Evolutionary conservation across 1,284 basidiomycete species (phyloP).

Genomic region (Naganishia cerealis): DNA sequence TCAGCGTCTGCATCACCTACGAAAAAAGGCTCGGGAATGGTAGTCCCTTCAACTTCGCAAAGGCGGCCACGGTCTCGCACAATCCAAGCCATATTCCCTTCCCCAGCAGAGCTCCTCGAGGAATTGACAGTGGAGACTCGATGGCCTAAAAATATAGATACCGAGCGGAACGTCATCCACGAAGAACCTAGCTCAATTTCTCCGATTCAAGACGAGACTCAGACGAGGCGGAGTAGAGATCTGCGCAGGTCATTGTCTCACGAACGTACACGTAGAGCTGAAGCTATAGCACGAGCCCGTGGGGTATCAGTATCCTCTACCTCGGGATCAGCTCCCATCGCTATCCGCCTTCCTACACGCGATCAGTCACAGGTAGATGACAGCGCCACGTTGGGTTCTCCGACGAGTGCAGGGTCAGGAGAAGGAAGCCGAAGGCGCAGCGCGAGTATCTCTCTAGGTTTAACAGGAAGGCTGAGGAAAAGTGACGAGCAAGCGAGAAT

Average conservation of each 20-base stretch:
- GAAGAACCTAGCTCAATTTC: slow-evolving; percentile 11
- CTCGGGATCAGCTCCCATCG: slow-evolving; percentile 7
- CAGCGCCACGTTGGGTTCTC: neutral
- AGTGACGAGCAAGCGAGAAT: neutral
- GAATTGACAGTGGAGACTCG: neutral
- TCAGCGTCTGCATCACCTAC: neutral
- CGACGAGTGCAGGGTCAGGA: neutral
- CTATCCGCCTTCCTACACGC: neutral
- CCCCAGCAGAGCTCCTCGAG: neutral
- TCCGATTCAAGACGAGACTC: neutral
- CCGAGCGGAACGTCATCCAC: neutral
- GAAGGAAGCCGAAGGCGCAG: neutral
- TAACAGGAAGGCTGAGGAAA: neutral
- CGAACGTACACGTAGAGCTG: slow-evolving; percentile 3
- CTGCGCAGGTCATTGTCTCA: neutral
- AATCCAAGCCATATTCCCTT: slow-evolving; percentile 26
- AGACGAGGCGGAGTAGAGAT: neutral
- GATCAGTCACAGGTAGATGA: neutral
- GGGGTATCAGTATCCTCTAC: slow-evolving; percentile 9
- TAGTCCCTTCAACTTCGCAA: neutral
- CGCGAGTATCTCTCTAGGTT: neutral
- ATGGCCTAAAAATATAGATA: neutral
- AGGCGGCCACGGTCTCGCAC: slow-evolving; percentile 18
- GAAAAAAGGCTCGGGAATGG: neutral
- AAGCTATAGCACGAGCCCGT: slow-evolving; percentile 7